phyloP scores from a whole-genome alignment of 768 basidiomycete genomes.

The Roridomyces roridus region DNA sequence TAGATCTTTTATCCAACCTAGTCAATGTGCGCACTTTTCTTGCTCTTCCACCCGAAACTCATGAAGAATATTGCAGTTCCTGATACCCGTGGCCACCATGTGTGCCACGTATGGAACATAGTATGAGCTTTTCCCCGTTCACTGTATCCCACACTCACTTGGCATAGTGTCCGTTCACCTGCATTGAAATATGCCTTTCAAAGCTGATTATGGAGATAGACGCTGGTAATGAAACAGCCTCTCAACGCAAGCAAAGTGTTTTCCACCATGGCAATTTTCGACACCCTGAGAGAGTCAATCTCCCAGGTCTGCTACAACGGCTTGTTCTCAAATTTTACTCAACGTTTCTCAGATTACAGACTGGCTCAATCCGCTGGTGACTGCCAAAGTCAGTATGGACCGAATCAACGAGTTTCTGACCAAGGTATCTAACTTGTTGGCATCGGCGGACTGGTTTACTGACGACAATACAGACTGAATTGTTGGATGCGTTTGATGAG shows the following conservation, averaged over 20 bases:
- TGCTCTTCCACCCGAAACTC: too few relatives aligned
- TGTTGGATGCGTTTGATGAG: slow-evolving; percentile 46
- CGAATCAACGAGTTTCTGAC: slow-evolving; percentile 52
- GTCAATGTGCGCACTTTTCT: too few relatives aligned
- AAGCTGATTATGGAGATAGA: too few relatives aligned
- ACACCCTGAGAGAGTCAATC: slow-evolving; percentile 50
- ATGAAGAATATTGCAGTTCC: too few relatives aligned
- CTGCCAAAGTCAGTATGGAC: slow-evolving; percentile 69
- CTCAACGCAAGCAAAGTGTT: slow-evolving; percentile 49
- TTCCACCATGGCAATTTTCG: slow-evolving; percentile 64
- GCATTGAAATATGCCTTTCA: neutral
- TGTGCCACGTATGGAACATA: too few relatives aligned
- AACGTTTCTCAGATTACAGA: slow-evolving; percentile 35
- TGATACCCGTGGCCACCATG: too few relatives aligned
- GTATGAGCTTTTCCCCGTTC: too few relatives aligned
- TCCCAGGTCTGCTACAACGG: slow-evolving; percentile 54
- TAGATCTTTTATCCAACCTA: too few relatives aligned
- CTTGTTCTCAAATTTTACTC: too few relatives aligned
- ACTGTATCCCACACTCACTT: neutral
- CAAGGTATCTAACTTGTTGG: slow-evolving; percentile 38
- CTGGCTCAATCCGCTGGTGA: slow-evolving; percentile 12
- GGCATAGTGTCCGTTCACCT: neutral
- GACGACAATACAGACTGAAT: slow-evolving; percentile 58
- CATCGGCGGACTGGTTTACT: too few relatives aligned
- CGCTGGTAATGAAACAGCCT: slow-evolving; percentile 45